phyloP scores from a whole-genome alignment of 2,329 filamentous ascomycete genomes.

The Alternaria dauci region DNA sequence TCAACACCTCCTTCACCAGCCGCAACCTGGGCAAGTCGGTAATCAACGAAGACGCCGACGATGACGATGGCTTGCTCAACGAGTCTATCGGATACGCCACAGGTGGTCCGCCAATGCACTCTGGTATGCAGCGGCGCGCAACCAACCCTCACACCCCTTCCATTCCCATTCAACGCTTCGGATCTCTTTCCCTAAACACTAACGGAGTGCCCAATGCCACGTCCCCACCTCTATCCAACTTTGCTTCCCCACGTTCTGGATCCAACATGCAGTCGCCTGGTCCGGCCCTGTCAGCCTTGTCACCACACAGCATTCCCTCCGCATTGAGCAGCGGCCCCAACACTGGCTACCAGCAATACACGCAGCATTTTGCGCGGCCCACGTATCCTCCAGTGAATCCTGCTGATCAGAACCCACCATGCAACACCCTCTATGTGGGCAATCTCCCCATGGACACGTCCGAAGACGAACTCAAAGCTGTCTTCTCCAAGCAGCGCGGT shows the following conservation, averaged over 20 bases:
- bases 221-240: constrained; percentile 65
- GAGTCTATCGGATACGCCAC: constrained; percentile 78
- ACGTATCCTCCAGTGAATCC: constrained; percentile 89
- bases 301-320: constrained; percentile 66
- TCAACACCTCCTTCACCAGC: constrained; percentile 73
- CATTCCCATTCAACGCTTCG: constrained; percentile 73
- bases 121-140: constrained; percentile 67
- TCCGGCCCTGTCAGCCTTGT: constrained; percentile 51
- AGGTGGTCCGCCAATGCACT: constrained; percentile 64
- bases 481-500: constrained; percentile 92
- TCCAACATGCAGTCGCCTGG: constrained; percentile 61
- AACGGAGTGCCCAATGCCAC: constrained; percentile 55
- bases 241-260: constrained; percentile 59
- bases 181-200: constrained; percentile 75
- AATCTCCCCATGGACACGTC: constrained; percentile 92
- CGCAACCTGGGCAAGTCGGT: constrained; percentile 70
- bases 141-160: constrained; percentile 78
- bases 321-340: constrained; percentile 60
- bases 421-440: constrained; percentile 98
- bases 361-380: constrained; percentile 66
- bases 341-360: constrained; percentile 63
- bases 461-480: constrained; percentile 91
- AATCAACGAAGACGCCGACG: constrained; percentile 74
- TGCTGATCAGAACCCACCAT: constrained; percentile 94
- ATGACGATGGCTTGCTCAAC: constrained; percentile 76